Conservation (phyloP, 371 early-diverging fungal genomes). For the Circinella umbellata region DNA sequence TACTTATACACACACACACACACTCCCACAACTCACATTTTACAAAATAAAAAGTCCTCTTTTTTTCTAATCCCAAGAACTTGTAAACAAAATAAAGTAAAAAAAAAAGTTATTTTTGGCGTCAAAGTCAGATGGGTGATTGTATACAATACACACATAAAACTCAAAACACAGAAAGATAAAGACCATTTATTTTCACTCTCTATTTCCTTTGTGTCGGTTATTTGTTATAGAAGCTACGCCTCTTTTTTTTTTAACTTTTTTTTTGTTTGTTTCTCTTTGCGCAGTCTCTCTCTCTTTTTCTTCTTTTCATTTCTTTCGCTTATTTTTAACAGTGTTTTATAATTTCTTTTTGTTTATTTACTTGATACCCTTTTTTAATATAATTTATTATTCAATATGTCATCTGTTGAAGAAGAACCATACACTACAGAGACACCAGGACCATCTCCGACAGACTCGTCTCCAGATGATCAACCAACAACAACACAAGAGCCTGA, state of each 20-base stretch:
- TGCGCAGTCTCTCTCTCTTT: no score
- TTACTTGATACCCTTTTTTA: no score
- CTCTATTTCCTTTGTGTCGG: background rate
- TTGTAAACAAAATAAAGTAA: constrained; percentile 8
- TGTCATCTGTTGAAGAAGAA: background rate
- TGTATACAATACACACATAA: background rate
- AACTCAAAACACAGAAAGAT: background rate
- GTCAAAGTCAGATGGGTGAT: constrained; percentile 3
- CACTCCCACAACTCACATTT: background rate
- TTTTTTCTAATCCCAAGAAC: background rate
- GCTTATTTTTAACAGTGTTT: no score
- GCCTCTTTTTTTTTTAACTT: background rate
- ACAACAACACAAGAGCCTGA: background rate
- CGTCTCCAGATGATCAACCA: background rate
- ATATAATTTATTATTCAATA: background rate
- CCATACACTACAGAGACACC: background rate
- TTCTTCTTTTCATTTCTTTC: background rate
- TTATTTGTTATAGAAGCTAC: background rate
- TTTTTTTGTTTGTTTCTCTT: background rate
- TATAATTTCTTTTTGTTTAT: no score
- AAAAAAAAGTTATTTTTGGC: constrained; percentile 10
- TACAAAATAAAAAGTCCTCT: background rate
- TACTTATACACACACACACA: background rate
- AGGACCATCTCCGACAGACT: background rate
- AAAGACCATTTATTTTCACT: background rate